A percentile compares a stretch with the other conserved stretches of the same genome.
Conservation (phyloP, 208 protist species). For the Naegleria lovaniensis region DNA sequence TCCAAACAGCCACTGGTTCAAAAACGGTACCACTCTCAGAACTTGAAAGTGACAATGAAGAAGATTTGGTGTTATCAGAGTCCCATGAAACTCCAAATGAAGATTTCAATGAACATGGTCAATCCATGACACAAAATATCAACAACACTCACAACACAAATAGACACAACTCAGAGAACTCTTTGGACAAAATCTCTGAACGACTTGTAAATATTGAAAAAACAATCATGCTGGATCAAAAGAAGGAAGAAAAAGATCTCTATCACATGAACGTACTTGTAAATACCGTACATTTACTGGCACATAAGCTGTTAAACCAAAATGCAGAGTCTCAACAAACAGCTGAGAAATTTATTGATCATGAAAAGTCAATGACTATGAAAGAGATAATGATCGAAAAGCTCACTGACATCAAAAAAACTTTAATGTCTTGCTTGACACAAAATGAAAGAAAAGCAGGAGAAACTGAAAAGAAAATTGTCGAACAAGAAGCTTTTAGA, state of each 20-base stretch:
- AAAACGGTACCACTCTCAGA: neutral
- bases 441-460: neutral
- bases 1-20: neutral
- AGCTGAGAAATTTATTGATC: neutral
- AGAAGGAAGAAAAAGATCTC: neutral
- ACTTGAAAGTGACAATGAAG: neutral
- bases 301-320: neutral
- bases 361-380: neutral
- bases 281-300: neutral
- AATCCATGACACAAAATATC: neutral
- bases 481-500: neutral
- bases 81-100: neutral
- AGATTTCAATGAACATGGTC: neutral
- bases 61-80: neutral
- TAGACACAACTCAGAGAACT: neutral
- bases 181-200: neutral
- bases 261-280: neutral
- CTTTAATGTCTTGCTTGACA: neutral
- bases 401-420: neutral
- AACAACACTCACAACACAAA: neutral
- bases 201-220: neutral
- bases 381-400: neutral
- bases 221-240: neutral
- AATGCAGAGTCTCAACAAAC: neutral
- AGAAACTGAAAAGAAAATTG: neutral